Conservation (phyloP, 2,329 filamentous ascomycete species). For the Cladosporium sp. region DNA sequence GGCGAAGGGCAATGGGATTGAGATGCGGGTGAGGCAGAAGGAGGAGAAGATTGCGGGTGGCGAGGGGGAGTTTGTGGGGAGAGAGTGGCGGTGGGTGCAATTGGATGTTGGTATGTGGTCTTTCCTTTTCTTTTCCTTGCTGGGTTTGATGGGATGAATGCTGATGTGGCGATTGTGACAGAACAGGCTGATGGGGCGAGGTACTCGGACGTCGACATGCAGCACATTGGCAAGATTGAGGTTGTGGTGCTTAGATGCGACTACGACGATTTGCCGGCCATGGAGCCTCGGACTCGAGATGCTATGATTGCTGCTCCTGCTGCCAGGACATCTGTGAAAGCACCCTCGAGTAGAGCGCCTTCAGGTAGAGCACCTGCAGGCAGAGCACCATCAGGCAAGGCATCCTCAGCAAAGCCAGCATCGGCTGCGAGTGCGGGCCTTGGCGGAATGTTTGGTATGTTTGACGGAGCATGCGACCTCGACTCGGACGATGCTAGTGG, state of each 20-base stretch:
- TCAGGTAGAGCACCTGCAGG: constrained; percentile 19
- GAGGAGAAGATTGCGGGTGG: constrained; percentile 46
- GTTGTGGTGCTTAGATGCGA: constrained; percentile 49
- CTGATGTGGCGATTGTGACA: constrained; percentile 23
- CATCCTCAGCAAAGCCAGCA: neutral
- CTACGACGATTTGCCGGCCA: constrained; percentile 22
- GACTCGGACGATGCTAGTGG: neutral
- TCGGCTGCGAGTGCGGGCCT: constrained; percentile 12
- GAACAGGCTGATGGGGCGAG: constrained; percentile 41
- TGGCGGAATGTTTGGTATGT: constrained; percentile 33
- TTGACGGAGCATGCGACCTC: constrained; percentile 37
- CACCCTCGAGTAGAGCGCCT: neutral
- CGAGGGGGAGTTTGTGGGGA: constrained; percentile 50
- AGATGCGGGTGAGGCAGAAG: constrained; percentile 54
- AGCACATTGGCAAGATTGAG: constrained; percentile 50
- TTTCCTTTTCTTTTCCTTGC: neutral
- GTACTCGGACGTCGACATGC: constrained; percentile 34
- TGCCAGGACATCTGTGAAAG: neutral
- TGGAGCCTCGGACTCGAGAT: neutral
- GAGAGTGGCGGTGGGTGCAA: constrained; percentile 55
- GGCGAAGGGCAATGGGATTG: neutral
- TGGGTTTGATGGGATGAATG: neutral
- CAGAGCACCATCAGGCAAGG: constrained; percentile 11
- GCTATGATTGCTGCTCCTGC: constrained; percentile 5
- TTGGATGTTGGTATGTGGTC: constrained; percentile 47